phyloP scores from a whole-genome alignment of 2,329 filamentous ascomycete species.

The Colletotrichum orchidophilum region DNA sequence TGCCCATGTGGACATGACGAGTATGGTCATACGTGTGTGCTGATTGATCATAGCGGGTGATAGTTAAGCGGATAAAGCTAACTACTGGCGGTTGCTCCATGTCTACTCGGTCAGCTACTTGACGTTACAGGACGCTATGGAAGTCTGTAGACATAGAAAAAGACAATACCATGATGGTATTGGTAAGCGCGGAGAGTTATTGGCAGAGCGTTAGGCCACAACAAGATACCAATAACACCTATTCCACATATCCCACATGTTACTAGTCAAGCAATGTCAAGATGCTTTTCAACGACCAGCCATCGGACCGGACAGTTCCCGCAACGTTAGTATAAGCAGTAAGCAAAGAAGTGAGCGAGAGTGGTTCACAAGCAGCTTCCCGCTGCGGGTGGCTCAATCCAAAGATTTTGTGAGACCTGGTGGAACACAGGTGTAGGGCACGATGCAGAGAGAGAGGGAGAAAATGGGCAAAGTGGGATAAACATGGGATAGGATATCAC shows the following conservation, averaged over 20 bases:
- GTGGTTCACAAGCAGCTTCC: constrained; percentile 16
- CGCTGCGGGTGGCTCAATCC: constrained; percentile 25
- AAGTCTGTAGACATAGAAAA: background rate
- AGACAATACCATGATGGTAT: background rate
- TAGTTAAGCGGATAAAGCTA: background rate
- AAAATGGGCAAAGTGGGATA: background rate
- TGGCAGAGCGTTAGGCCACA: background rate
- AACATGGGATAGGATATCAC: background rate
- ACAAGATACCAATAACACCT: constrained; percentile 19
- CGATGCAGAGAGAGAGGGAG: background rate
- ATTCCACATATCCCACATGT: too few species aligned
- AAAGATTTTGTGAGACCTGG: background rate
- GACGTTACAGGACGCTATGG: background rate
- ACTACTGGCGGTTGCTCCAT: background rate
- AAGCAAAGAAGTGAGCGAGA: background rate
- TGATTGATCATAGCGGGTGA: background rate
- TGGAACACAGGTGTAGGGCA: constrained; percentile 1
- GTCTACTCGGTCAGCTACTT: background rate
- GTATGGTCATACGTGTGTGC: background rate
- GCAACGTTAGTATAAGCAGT: background rate
- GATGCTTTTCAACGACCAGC: background rate
- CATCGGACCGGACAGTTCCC: background rate
- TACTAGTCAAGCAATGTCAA: background rate
- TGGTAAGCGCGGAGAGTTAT: background rate
- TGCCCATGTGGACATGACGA: constrained; percentile 22